Conservation (phyloP, 2,329 filamentous ascomycete species). For the Leptographium flavum region DNA sequence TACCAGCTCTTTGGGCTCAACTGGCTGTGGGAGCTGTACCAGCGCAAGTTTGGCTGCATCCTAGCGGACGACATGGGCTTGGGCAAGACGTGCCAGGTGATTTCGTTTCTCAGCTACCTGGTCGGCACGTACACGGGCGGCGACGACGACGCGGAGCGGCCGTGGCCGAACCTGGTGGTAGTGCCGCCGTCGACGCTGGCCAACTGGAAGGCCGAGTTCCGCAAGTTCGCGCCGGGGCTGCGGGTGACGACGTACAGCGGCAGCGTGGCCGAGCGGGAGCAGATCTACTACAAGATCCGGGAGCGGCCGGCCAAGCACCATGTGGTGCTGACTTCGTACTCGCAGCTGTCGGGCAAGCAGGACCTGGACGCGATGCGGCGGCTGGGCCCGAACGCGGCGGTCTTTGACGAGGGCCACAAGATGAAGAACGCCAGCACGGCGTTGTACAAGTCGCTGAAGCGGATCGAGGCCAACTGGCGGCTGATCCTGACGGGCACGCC, state of each 20-base stretch:
- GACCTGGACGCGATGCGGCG: conserved; percentile 36
- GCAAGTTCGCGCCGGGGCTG: conserved; percentile 67
- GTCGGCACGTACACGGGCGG: conserved; percentile 41
- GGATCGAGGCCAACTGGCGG: conserved; percentile 68
- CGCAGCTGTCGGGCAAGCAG: conserved; percentile 37
- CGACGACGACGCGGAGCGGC: conserved; percentile 19
- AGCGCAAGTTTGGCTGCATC: conserved; percentile 70
- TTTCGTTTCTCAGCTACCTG: conserved; percentile 76
- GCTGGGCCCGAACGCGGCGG: conserved; percentile 37
- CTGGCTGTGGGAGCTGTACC: conserved; percentile 78
- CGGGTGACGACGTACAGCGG: conserved; percentile 60
- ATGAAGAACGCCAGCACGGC: conserved; percentile 79
- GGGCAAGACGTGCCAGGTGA: conserved; percentile 94
- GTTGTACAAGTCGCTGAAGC: conserved; percentile 64
- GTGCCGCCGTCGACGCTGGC: conserved; percentile 89
- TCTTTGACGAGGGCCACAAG: conserved; percentile 92
- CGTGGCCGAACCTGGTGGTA: conserved; percentile 68
- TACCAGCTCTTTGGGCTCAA: conserved; percentile 93
- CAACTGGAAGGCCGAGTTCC: conserved; percentile 89
- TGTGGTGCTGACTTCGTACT: conserved; percentile 45
- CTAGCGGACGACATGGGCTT: conserved; percentile 95
- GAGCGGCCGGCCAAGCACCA: conserved; percentile 51
- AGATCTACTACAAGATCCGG: conserved; percentile 52
- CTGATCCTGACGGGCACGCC: conserved; percentile 84
- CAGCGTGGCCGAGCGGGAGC: conserved; percentile 48